Base-by-base conservation (phyloP, 2,329 filamentous ascomycete genomes). In the Septoria linicola region DNA sequence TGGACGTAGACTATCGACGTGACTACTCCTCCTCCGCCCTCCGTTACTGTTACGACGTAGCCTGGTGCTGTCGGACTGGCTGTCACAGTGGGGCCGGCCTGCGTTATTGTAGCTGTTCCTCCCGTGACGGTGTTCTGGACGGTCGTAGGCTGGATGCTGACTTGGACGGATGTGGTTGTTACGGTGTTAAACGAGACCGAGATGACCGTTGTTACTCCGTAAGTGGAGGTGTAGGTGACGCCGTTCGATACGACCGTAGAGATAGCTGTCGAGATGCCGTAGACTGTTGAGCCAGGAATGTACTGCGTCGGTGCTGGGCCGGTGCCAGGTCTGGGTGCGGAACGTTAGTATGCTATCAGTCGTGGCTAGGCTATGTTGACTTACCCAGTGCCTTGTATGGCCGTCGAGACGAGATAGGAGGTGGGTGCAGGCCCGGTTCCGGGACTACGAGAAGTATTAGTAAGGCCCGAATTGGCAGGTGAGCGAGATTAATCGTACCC, bases 111-210 rank as follows among this genome's bases (percentile, higher is more conserved):
- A 11, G 48, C 42, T 40, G 55, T 58, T 1, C 51, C 45, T 20
- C 46, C 52, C 39, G 43, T 50, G 8, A 56, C 49, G 19, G 55
- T 51, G 25, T 43, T 55, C n/a, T 47, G 41, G 2, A 60, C 51
- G 7, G 57, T 59, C 4, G 40, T 25, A 49, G 56, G n/a, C 51
- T 53, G 14, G 14, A 58, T 49, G n/a, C 23, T 32, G 19, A 49
- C 19, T 1, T n/a, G n/a, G n/a, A n/a, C n/a, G n/a, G 54, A 57
- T 2, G 63, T 64, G 19, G 61, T 63, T 11, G 63, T 64, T 7
- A 64, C 54, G 1, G 64, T 67, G 17, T 42, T 49, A 14, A 34
- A 35, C 4, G 34, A 30, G 14, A 49, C 27, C 6, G 46, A 49
- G 36, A 48, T n/a, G 23, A 49, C 37, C 2, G 46, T 49, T 7